Percentiles rank a stretch among this genome's conserved stretches.
phyloP scores from a whole-genome alignment of 768 basidiomycete species.

The Suillus tomentosus region DNA sequence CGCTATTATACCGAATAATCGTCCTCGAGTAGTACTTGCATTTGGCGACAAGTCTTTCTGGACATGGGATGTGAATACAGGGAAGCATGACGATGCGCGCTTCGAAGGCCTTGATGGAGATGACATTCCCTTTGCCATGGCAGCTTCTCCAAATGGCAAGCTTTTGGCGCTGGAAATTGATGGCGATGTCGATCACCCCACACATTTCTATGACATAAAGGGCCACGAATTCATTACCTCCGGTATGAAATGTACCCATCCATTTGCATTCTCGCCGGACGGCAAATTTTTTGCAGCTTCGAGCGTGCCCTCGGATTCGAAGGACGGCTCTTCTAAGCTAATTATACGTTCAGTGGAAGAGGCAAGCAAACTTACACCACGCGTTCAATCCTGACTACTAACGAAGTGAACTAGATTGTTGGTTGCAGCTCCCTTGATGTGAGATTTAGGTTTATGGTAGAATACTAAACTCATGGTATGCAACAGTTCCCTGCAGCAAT shows the following conservation, averaged over 20 bases:
- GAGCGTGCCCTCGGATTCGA: constrained; percentile 1
- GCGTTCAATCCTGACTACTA: neutral
- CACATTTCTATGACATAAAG: neutral
- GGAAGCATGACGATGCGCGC: neutral
- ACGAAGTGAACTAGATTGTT: neutral
- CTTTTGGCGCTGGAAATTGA: constrained; percentile 3
- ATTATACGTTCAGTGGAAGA: neutral
- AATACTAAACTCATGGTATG: neutral
- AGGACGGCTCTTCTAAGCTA: neutral
- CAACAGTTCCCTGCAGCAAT: neutral
- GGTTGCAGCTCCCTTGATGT: neutral
- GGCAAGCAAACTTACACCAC: neutral
- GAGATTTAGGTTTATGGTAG: neutral
- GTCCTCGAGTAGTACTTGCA: neutral
- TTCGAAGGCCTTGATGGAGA: constrained; percentile 1
- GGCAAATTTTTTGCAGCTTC: neutral
- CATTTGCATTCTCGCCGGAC: constrained; percentile 5
- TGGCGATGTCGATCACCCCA: neutral
- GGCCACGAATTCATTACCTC: neutral
- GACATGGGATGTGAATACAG: neutral
- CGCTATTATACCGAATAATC: neutral
- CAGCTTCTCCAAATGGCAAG: neutral
- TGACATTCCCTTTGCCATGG: neutral
- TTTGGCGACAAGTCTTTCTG: constrained; percentile 7
- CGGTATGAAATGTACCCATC: constrained; percentile 1